Conservation (phyloP, 306 rosid genomes). For the Alnus rubra region DNA sequence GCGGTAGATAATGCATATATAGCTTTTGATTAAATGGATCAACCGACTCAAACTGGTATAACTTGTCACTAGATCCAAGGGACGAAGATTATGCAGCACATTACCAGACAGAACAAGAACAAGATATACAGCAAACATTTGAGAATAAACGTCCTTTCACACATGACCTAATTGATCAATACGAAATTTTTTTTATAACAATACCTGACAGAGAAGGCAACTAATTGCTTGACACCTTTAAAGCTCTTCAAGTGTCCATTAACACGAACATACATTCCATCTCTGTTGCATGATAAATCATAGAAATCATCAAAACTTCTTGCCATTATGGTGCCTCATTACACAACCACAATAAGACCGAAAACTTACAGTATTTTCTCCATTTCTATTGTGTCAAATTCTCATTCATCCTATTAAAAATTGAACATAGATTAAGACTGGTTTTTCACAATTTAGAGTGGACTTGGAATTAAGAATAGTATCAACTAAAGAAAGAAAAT, state of each 20-base stretch:
- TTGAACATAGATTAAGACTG: slow-evolving; percentile 11
- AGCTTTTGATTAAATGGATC: slow-evolving; percentile 1
- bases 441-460: not conserved
- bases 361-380: slow-evolving; percentile 65
- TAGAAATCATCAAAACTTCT: not conserved
- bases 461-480: not conserved
- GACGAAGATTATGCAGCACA: not conserved
- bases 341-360: not conserved
- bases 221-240: slow-evolving; percentile 66
- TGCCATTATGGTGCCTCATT: not conserved
- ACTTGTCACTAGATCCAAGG: not conserved
- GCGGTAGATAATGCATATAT: not conserved
- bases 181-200: not conserved
- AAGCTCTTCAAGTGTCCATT: slow-evolving; percentile 81
- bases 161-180: slow-evolving; percentile 3
- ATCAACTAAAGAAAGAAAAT: not conserved
- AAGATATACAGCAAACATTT: not conserved
- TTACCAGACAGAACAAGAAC: not conserved
- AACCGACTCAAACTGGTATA: not conserved
- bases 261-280: slow-evolving; percentile 67
- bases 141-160: not conserved
- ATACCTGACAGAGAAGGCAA: slow-evolving; percentile 84
- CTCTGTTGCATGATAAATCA: slow-evolving; percentile 36
- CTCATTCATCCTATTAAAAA: slow-evolving; percentile 71
- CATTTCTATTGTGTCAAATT: slow-evolving; percentile 71